phyloP scores from a whole-genome alignment of 1,284 basidiomycete genomes.

The Melampsora larici-populina region DNA sequence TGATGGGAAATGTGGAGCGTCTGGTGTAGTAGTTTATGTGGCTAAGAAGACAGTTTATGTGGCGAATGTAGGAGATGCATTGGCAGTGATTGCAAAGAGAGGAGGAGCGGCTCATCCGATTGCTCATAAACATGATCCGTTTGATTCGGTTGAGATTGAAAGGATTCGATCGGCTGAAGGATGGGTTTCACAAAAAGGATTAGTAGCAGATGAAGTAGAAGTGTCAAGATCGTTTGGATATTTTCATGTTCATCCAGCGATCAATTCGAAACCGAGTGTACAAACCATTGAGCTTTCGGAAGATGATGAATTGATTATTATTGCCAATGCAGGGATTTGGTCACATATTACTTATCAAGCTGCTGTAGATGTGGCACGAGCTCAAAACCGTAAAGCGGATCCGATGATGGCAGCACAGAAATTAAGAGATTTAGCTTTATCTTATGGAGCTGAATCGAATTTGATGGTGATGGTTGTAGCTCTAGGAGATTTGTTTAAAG shows the following conservation, averaged over 20 bases:
- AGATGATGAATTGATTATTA: conserved; percentile 92
- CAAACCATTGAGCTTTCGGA: conserved; percentile 69
- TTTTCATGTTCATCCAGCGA: conserved; percentile 82
- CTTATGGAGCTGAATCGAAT: conserved; percentile 88
- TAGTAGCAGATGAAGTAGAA: conserved; percentile 87
- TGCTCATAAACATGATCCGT: conserved; percentile 83
- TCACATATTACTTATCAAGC: conserved; percentile 91
- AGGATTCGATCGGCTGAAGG: conserved; percentile 89
- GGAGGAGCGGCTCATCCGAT: conserved; percentile 74
- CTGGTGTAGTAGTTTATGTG: conserved; percentile 83
- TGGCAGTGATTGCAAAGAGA: conserved; percentile 78
- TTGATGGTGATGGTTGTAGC: conserved; percentile 98
- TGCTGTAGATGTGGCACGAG: conserved; percentile 91
- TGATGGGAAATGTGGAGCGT: conserved; percentile 66
- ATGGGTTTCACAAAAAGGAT: conserved; percentile 90
- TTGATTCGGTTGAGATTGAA: conserved; percentile 76
- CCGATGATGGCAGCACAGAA: conserved; percentile 98
- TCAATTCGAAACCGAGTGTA: conserved; percentile 84
- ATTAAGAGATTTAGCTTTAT: conserved; percentile 91
- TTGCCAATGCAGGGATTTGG: conserved; percentile 91
- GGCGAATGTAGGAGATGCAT: conserved; percentile 83
- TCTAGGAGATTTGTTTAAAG: conserved; percentile 72
- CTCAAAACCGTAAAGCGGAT: conserved; percentile 66
- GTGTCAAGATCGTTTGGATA: conserved; percentile 91
- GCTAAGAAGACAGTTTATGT: conserved; percentile 76